phyloP scores from a whole-genome alignment of 495 filamentous ascomycete species.

The Acidiella bohemica region DNA sequence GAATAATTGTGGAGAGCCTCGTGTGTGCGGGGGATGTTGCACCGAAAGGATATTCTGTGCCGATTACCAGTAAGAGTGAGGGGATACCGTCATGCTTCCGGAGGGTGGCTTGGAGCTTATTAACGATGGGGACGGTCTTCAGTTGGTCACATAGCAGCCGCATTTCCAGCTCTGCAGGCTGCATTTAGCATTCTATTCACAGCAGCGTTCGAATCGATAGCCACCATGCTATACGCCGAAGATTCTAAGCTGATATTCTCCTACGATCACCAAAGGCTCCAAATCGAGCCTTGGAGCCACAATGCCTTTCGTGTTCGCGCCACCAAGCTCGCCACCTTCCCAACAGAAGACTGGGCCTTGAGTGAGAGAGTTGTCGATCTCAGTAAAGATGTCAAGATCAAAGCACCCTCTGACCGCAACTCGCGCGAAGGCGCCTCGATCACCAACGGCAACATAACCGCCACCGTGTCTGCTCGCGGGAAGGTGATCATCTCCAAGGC shows the following conservation, averaged over 20 bases:
- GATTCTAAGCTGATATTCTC: conserved; percentile 30
- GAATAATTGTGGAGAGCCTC: too few relatives aligned
- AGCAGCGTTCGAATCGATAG: background rate
- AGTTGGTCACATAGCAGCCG: too few relatives aligned
- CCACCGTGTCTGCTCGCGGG: conserved; percentile 31
- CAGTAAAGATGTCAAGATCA: conserved; percentile 1
- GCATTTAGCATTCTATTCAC: background rate
- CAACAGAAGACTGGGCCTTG: conserved; percentile 42
- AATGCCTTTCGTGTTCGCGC: conserved; percentile 39
- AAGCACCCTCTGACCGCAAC: conserved; percentile 19
- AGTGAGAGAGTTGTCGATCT: conserved; percentile 18
- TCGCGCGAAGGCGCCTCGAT: conserved; percentile 29
- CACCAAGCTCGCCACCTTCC: conserved; percentile 35
- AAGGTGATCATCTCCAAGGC: conserved; percentile 36
- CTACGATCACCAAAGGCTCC: conserved; percentile 41
- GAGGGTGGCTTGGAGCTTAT: too few relatives aligned
- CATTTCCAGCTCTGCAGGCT: too few relatives aligned
- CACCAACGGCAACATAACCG: conserved; percentile 39
- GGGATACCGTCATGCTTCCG: too few relatives aligned
- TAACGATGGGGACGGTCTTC: too few relatives aligned
- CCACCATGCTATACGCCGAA: conserved; percentile 33
- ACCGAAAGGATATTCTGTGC: too few relatives aligned
- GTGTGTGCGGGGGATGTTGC: too few relatives aligned
- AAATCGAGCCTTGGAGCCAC: conserved; percentile 27
- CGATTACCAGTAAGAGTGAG: too few relatives aligned